Conservation (phyloP, 2,329 filamentous ascomycete genomes). For the Hypoxylon sp. region DNA sequence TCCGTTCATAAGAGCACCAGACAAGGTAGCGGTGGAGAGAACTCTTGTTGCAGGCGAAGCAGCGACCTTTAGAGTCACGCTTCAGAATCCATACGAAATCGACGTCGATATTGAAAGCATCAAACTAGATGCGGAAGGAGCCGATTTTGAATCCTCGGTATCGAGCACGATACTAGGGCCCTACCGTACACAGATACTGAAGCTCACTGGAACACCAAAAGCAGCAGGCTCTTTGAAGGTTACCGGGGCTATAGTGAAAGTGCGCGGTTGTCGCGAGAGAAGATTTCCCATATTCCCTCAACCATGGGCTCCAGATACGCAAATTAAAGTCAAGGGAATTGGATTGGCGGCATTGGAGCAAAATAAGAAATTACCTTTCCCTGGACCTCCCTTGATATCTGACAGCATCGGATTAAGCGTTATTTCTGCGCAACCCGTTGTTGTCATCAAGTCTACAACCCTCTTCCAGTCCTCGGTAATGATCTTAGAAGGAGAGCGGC, state of each 20-base stretch:
- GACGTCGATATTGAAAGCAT: conserved; percentile 91
- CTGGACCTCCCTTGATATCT: conserved; percentile 62
- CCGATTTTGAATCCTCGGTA: conserved; percentile 76
- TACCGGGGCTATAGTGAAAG: conserved; percentile 82
- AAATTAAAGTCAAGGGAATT: conserved; percentile 82
- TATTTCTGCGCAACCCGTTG: conserved; percentile 82
- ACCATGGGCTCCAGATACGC: conserved; percentile 79
- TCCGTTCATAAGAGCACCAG: conserved; percentile 81
- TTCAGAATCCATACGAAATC: conserved; percentile 96
- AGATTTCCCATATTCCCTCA: conserved; percentile 86
- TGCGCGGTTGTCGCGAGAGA: conserved; percentile 85
- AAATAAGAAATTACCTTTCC: conserved; percentile 57
- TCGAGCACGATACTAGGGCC: conserved; percentile 81
- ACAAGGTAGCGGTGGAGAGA: conserved; percentile 72
- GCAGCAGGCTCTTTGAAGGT: conserved; percentile 78
- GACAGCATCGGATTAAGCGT: conserved; percentile 77
- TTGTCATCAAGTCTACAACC: conserved; percentile 81
- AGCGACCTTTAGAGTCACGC: conserved; percentile 82
- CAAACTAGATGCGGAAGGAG: conserved; percentile 79
- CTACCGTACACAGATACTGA: conserved; percentile 84
- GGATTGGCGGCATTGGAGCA: conserved; percentile 73
- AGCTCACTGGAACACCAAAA: conserved; percentile 77
- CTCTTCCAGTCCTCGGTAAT: conserved; percentile 89
- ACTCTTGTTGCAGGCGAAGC: conserved; percentile 84
- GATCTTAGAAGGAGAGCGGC: conserved; percentile 91